Evolutionary conservation across 192 early-diverging fungal species (phyloP).

Genomic region (Coemansia pectinata): DNA sequence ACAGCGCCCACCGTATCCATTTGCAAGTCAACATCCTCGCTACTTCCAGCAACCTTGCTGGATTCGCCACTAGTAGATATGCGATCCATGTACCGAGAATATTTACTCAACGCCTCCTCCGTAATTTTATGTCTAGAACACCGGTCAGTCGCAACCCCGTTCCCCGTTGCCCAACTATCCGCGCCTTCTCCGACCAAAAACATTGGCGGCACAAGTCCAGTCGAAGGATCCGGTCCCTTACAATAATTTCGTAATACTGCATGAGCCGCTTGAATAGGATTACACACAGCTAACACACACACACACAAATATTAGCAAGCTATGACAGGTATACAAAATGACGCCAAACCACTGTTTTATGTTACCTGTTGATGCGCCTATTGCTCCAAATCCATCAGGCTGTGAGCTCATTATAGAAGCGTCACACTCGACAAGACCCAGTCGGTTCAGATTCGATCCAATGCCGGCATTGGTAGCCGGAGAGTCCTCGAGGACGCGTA

Average conservation of each 20-base stretch:
- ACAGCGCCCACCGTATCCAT: slow-evolving; percentile 91
- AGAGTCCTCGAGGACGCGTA: slow-evolving; percentile 48
- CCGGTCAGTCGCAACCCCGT: slow-evolving; percentile 10
- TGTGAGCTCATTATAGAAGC: slow-evolving; percentile 74
- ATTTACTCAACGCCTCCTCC: slow-evolving; percentile 13
- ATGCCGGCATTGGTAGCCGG: slow-evolving; percentile 62
- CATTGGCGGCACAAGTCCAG: slow-evolving; percentile 61
- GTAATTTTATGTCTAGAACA: slow-evolving; percentile 28
- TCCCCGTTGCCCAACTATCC: slow-evolving; percentile 33
- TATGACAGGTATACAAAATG: neutral
- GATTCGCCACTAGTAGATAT: neutral
- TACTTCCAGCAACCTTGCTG: neutral
- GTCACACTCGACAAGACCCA: slow-evolving; percentile 82
- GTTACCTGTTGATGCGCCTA: slow-evolving; percentile 67
- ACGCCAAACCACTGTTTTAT: slow-evolving; percentile 2
- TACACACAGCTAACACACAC: slow-evolving; percentile 55
- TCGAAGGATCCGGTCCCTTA: slow-evolving; percentile 1
- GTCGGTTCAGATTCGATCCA: slow-evolving; percentile 79
- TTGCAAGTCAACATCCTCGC: slow-evolving; percentile 11
- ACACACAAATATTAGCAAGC: neutral
- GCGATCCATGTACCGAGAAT: slow-evolving; percentile 25
- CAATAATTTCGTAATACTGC: slow-evolving; percentile 49
- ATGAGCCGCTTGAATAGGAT: slow-evolving; percentile 65
- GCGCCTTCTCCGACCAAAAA: slow-evolving; percentile 63
- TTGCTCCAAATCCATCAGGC: slow-evolving; percentile 71